Evolutionary conservation across 1,284 basidiomycete genomes (phyloP).

Genomic region (Afroboletus lepidellus): DNA sequence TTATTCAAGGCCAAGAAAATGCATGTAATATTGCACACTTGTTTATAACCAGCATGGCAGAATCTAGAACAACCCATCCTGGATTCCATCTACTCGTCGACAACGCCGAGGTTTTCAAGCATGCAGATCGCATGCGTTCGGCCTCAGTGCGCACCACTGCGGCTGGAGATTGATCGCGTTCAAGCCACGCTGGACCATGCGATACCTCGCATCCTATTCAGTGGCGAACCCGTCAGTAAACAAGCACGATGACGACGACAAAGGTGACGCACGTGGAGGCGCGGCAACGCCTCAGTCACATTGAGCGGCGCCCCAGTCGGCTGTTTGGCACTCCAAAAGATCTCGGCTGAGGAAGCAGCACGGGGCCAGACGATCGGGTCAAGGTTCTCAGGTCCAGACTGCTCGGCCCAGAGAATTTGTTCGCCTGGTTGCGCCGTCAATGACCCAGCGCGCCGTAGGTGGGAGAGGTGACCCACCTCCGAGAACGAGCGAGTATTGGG

Average conservation of each 20-base stretch:
- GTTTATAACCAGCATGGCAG: too few relatives aligned
- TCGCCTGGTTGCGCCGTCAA: slow-evolving; percentile 28
- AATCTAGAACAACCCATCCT: too few relatives aligned
- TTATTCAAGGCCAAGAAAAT: too few relatives aligned
- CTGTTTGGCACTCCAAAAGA: slow-evolving; percentile 60
- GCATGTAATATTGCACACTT: too few relatives aligned
- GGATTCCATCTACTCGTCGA: too few relatives aligned
- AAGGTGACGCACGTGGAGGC: slow-evolving; percentile 55
- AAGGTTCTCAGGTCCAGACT: slow-evolving; percentile 51
- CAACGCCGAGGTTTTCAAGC: slow-evolving; percentile 35
- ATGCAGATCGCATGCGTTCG: slow-evolving; percentile 48
- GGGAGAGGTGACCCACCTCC: slow-evolving; percentile 38
- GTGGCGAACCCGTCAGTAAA: background rate
- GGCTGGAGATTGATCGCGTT: slow-evolving; percentile 64
- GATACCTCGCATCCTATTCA: slow-evolving; percentile 58
- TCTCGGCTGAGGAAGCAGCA: slow-evolving; percentile 57
- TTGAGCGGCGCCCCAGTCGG: slow-evolving; percentile 40
- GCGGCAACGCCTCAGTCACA: slow-evolving; percentile 61
- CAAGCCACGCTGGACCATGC: slow-evolving; percentile 62
- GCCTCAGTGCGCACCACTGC: slow-evolving; percentile 67
- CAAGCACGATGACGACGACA: background rate
- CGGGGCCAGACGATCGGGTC: slow-evolving; percentile 61
- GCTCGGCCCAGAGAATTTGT: slow-evolving; percentile 56
- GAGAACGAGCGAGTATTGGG: slow-evolving; percentile 42
- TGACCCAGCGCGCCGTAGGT: background rate